Evolutionary conservation across 2,329 filamentous ascomycete genomes (phyloP), one percentile per base, ranked within the genome.

Genomic region (Fusarium napiforme): DNA sequence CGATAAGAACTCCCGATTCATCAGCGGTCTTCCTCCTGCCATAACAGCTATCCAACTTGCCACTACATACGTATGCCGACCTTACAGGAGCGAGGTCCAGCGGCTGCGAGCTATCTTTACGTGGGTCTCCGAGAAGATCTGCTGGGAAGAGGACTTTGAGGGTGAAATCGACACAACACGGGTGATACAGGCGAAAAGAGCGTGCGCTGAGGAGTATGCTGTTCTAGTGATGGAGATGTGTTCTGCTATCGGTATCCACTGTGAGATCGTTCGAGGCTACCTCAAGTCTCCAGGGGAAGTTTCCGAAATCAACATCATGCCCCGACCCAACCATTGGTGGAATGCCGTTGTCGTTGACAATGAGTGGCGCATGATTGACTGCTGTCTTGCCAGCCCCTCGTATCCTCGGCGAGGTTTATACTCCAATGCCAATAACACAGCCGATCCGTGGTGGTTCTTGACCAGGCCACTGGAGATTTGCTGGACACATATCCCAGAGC

Each of bases 281-380:
- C 89, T 99, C 63, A 99, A 99, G 81, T 87, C 89, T 2, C 96
- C 96, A 0, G 96, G 96, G 2, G 96, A 98, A 78, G 85, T 92
- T 12, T 86, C 93, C 3, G 95, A 98, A 77, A 86, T 95, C 47
- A 93, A 93, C 70, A 92, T 92, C 65, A 90, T 96, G 81, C 93
- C 94, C n/a, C 90, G 92, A 36, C 89, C 96, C 0, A 99, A 99
- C 78, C 96, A 99, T 83, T 98, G 93, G 91, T 99, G 96, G 96
- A 99, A 99, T 77, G 92, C 94, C 2, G 94, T 98, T 23, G 85
- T 98, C 40, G 91, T 98, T 14, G 96, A 99, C 81, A 92, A 93
- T 28, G 95, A 98, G 83, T 99, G 96, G 96, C 93, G 96, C 57
- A 93, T 98, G 74, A 94, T 99, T 85, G 96, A 99, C 81, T 96